phyloP scores from a whole-genome alignment of 176 grass and related monocot genomes.

The Oryza meyeriana region DNA sequence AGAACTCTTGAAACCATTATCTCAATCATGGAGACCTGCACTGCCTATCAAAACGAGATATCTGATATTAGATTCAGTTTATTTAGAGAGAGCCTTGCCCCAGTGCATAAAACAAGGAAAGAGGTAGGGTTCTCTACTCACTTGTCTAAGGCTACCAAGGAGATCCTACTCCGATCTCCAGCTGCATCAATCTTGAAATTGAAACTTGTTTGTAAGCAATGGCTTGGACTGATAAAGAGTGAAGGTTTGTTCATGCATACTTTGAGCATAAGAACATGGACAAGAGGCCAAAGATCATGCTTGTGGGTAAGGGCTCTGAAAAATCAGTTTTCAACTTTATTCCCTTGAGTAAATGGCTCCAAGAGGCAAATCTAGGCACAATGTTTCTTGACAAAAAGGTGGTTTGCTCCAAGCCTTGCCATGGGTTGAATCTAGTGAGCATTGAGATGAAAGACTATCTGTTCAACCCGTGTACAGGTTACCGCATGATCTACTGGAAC shows the following conservation, averaged over 20 bases:
- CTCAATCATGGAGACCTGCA: neutral
- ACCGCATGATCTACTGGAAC: neutral
- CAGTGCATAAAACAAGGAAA: conserved; percentile 26
- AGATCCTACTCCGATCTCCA: conserved; percentile 31
- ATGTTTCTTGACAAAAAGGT: conserved; percentile 11
- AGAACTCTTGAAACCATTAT: conserved; percentile 7
- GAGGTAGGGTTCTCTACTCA: conserved; percentile 5
- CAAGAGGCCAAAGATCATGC: conserved; percentile 30
- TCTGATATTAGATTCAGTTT: neutral
- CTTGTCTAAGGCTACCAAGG: neutral
- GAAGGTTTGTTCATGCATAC: conserved; percentile 6
- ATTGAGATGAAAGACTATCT: neutral
- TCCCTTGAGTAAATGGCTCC: neutral
- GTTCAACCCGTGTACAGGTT: conserved; percentile 28
- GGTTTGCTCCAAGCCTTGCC: conserved; percentile 32
- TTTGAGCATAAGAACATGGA: neutral
- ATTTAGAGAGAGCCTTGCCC: conserved; percentile 22
- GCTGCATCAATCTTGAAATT: neutral
- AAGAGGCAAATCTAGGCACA: neutral
- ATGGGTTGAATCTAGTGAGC: conserved; percentile 30
- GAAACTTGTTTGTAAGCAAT: conserved; percentile 30
- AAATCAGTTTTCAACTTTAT: neutral
- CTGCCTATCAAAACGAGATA: neutral
- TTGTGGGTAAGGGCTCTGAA: conserved; percentile 23
- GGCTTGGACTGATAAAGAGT: conserved; percentile 8